Conservation (phyloP, 208 protist genomes). For the Leishmania tropica region DNA sequence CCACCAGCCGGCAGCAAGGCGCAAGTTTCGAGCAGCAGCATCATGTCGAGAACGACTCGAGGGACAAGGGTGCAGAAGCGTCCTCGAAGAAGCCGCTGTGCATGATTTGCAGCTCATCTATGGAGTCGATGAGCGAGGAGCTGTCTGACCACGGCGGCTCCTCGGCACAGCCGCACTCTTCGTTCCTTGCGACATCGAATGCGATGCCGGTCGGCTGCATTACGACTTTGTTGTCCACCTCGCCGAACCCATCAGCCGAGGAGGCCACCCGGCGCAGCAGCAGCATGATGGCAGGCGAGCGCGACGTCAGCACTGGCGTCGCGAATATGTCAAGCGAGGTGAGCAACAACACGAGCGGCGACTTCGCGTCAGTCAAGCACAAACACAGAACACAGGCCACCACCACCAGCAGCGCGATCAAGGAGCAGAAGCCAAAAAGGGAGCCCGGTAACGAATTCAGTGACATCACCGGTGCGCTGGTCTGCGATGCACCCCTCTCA, state of each 20-base stretch:
- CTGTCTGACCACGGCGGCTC: not conserved
- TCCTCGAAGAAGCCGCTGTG: constrained; percentile 14
- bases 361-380: not conserved
- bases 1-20: not conserved
- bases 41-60: not conserved
- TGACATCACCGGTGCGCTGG: constrained; percentile 10
- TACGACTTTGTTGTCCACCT: constrained; percentile 1
- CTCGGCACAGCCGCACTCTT: not conserved
- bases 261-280: not conserved
- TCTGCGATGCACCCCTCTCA: not conserved
- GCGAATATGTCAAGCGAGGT: not conserved
- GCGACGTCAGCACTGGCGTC: not conserved
- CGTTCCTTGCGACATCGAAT: not conserved
- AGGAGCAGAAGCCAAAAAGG: not conserved
- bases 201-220: constrained; percentile 24
- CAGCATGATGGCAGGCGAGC: not conserved
- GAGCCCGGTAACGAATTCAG: constrained; percentile 16
- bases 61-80: not conserved
- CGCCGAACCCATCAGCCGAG: not conserved
- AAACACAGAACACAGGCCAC: not conserved
- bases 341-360: not conserved
- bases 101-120: constrained; percentile 6
- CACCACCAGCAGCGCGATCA: not conserved
- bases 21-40: not conserved
- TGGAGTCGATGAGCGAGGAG: not conserved